Evolutionary conservation across 1,139 yeast genomes (phyloP), one percentile per base, ranked within the genome.

Genomic region (Protomyces lactucae-debilis): DNA sequence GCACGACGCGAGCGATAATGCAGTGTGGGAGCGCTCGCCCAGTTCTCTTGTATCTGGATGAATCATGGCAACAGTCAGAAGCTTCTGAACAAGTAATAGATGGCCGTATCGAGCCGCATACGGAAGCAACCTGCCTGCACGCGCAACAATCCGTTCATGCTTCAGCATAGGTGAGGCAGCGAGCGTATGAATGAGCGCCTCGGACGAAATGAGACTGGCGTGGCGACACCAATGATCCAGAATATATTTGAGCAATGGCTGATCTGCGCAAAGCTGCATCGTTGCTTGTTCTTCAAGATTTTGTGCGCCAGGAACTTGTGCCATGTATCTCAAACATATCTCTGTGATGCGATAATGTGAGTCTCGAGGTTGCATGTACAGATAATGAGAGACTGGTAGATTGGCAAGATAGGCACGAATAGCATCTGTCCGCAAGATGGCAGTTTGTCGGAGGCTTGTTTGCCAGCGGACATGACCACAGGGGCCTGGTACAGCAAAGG

Each of bases 201-300:
- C 45, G 14, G 60, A 40, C 45, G 60, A 39, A 18, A 43, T 43
- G 37, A 28, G 48, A 12, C 39, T 16, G n/a, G 37, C 53, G 23
- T 56, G 60, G 16, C 21, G 36, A 3, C 43, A 5, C 37, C 48
- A 48, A 9, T 52, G 51, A 6, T 52, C 35, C 8, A 45, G 36
- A 4, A 52, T 52, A 12, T 56, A 56, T 9, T 36, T 51, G n/a
- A 56, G 21, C n/a, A 36, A 28, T 4, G 60, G 60, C 28, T 35
- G 36, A 14, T 56, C 60, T 32, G 60, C 60, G 37, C 60, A 56
- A 16, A 52, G 53, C 32, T 56, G 53, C 36, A 56, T 37, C n/a
- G 53, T 14, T 10, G 48, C 60, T 16, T 32, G 25, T 45, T 56
- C 36, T 23, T 10, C 16, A 8, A 23, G 25, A 12, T 36, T 36